A percentile compares a stretch with the other conserved stretches of the same genome.
These are phyloP conservation scores for Verticillium klebahnii DNA, from an alignment of 2,329 filamentous ascomycete genomes.

Conservation along the genomic window DNA sequence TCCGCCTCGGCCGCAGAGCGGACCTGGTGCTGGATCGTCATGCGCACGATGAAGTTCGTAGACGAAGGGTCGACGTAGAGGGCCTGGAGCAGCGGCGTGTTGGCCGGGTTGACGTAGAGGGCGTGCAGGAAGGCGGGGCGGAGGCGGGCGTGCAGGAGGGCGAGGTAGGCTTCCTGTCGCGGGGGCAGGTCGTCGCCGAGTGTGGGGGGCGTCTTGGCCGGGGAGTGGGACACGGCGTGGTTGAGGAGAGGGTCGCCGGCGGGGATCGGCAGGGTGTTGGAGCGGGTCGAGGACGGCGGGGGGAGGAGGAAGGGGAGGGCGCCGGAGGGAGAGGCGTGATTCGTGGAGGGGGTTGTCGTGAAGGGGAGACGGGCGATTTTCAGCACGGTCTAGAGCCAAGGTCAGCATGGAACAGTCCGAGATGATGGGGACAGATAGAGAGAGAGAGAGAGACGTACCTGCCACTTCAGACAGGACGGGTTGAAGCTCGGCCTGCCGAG, in stretches of 20 bases:
- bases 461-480: slow-evolving; percentile 92
- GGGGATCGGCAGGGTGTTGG: slow-evolving; percentile 39
- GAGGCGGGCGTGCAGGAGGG: slow-evolving; percentile 72
- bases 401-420: neutral
- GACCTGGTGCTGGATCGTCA: slow-evolving; percentile 61
- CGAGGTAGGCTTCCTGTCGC: slow-evolving; percentile 69
- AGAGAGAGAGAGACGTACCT: slow-evolving; percentile 53
- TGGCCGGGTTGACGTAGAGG: slow-evolving; percentile 68
- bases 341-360: slow-evolving; percentile 67
- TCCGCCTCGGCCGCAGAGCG: slow-evolving; percentile 69
- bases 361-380: slow-evolving; percentile 70
- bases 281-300: slow-evolving; percentile 18
- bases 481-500: slow-evolving; percentile 74
- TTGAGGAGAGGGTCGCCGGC: slow-evolving; percentile 60
- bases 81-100: slow-evolving; percentile 61
- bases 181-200: slow-evolving; percentile 45
- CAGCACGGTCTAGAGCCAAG: slow-evolving; percentile 64
- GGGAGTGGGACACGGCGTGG: slow-evolving; percentile 56
- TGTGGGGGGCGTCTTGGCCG: slow-evolving; percentile 15
- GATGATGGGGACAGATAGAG: neutral
- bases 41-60: slow-evolving; percentile 56
- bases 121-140: slow-evolving; percentile 85
- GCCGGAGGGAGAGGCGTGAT: slow-evolving; percentile 88
- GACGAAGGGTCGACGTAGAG: slow-evolving; percentile 68
- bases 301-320: slow-evolving; percentile 84